Evolutionary conservation across 225 moss, liverwort and hornwort species (phyloP).

Genomic region (Pleurozium schreberi): DNA sequence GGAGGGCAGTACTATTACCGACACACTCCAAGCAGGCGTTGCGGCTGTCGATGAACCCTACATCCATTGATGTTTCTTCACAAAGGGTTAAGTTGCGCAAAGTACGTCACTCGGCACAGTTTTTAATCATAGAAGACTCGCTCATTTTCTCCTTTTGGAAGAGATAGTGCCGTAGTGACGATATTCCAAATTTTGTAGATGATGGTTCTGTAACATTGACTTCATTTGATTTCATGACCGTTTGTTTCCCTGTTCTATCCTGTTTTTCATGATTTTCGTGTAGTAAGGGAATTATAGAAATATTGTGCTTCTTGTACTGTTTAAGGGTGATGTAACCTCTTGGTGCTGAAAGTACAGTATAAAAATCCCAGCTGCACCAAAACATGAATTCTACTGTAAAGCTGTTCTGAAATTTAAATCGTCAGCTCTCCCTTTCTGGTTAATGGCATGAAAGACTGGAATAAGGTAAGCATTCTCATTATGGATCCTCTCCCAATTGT

Average conservation of each 20-base stretch:
- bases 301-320: not conserved
- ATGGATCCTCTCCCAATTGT: not conserved
- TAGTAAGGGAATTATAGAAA: too few relatives aligned
- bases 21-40: not conserved
- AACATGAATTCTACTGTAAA: not conserved
- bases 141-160: not conserved
- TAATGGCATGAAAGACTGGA: not conserved
- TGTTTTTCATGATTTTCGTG: not conserved
- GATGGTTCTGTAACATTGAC: not conserved
- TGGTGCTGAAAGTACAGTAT: not conserved
- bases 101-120: not conserved
- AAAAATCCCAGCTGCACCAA: not conserved
- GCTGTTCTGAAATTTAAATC: not conserved
- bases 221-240: not conserved
- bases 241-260: not conserved
- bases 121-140: not conserved
- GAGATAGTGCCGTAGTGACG: not conserved
- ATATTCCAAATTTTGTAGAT: not conserved
- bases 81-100: not conserved
- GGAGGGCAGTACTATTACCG: not conserved
- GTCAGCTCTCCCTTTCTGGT: not conserved
- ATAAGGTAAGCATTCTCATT: not conserved
- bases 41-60: not conserved
- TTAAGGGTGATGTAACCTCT: not conserved
- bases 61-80: not conserved